A percentile compares a stretch with the other conserved stretches of the same genome.
Conservation (phyloP, 1,284 basidiomycete genomes). For the Takashimella tepidaria region DNA sequence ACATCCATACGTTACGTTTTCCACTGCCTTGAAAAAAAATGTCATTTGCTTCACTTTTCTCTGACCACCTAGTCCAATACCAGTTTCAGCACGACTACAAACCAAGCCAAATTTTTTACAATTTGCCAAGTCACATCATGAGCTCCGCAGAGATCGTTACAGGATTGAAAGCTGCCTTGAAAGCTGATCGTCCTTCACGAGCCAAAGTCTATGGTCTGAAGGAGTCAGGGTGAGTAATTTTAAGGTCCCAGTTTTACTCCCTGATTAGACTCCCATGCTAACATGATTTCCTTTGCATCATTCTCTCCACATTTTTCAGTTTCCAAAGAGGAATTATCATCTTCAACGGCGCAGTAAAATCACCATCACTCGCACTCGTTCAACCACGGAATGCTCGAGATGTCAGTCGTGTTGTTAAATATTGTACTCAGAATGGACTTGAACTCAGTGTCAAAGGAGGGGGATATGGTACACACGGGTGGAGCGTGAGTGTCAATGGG, state of each 20-base stretch:
- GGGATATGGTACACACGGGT: slow-evolving; percentile 81
- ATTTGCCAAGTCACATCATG: neutral
- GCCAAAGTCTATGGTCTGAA: slow-evolving; percentile 15
- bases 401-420: slow-evolving; percentile 59
- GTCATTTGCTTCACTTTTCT: too few relatives aligned
- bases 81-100: neutral
- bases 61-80: neutral
- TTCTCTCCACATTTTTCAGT: slow-evolving; percentile 49
- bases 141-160: neutral
- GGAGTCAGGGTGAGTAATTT: slow-evolving; percentile 19
- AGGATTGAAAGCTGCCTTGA: neutral
- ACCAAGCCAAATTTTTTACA: neutral
- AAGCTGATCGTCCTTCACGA: neutral
- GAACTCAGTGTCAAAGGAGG: slow-evolving; percentile 82
- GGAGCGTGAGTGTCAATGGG: slow-evolving; percentile 57
- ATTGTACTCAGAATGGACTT: slow-evolving; percentile 59
- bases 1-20: too few relatives aligned
- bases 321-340: slow-evolving; percentile 60
- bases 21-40: too few relatives aligned
- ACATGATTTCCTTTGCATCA: too few relatives aligned
- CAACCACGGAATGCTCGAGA: slow-evolving; percentile 68
- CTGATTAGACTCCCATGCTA: neutral
- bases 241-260: neutral
- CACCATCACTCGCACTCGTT: slow-evolving; percentile 57
- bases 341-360: slow-evolving; percentile 71